These are phyloP conservation scores for Malus sylvestris DNA, from an alignment of 306 rosid species.

Conservation along the genomic window DNA sequence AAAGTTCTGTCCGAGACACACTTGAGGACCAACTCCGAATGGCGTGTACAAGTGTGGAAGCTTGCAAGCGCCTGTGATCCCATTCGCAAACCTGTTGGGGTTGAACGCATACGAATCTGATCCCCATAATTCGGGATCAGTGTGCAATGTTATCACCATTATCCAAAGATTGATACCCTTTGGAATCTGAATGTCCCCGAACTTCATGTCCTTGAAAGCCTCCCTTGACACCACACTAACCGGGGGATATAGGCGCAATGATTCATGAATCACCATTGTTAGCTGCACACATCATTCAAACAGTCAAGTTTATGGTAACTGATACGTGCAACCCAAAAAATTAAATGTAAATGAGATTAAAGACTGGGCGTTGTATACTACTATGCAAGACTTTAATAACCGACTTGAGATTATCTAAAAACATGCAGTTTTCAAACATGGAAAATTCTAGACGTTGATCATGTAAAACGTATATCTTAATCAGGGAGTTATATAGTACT, in stretches of 20 bases:
- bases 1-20: constrained; percentile 13
- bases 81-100: constrained; percentile 16
- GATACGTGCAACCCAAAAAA: background rate
- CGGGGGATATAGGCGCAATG: constrained; percentile 15
- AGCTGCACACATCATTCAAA: constrained; percentile 1
- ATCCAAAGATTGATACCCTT: constrained; percentile 20
- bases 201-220: constrained; percentile 13
- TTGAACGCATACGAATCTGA: constrained; percentile 13
- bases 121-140: constrained; percentile 23
- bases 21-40: constrained; percentile 12
- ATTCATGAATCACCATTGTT: constrained; percentile 25
- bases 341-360: too few species aligned
- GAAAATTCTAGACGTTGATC: too few species aligned
- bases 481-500: too few species aligned
- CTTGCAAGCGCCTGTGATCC: constrained; percentile 19
- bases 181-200: constrained; percentile 8
- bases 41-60: constrained; percentile 24
- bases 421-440: too few species aligned
- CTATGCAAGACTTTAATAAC: too few species aligned
- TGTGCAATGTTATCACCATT: background rate
- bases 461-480: too few species aligned
- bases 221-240: constrained; percentile 16
- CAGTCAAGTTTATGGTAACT: background rate
- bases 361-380: too few species aligned
- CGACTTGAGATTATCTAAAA: too few species aligned